Percentiles rank a stretch among this genome's conserved stretches.
phyloP scores from a whole-genome alignment of 2,329 filamentous ascomycete genomes.

The Colletotrichum musicola region DNA sequence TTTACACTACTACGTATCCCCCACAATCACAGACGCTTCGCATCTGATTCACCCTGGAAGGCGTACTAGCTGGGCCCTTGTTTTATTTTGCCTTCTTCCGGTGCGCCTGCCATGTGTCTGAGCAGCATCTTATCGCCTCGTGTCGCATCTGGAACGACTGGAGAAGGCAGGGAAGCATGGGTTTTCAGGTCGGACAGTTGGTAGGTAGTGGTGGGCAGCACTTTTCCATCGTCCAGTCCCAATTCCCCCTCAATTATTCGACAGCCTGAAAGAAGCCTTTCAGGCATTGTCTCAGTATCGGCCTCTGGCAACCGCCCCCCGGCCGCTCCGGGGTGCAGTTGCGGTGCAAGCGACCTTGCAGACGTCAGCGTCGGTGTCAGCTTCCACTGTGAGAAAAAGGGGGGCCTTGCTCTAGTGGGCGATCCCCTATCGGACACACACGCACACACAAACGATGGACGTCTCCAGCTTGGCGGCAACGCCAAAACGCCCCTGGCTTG shows the following conservation, averaged over 20 bases:
- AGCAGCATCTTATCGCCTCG: not conserved
- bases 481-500: conserved; percentile 33
- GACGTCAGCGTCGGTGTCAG: conserved; percentile 17
- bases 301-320: no score
- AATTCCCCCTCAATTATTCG: no score
- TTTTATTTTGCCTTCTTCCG: not conserved
- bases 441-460: conserved; percentile 9
- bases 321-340: not conserved
- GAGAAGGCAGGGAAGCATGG: not conserved
- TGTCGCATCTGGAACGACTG: not conserved
- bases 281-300: conserved; percentile 20
- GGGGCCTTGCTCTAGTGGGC: conserved; percentile 17
- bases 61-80: not conserved
- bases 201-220: not conserved
- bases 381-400: not conserved
- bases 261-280: conserved; percentile 20
- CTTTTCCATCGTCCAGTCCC: no score
- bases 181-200: not conserved
- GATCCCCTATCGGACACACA: conserved; percentile 2
- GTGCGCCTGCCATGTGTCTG: not conserved
- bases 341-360: not conserved
- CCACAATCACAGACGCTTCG: not conserved
- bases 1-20: no score
- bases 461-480: conserved; percentile 34
- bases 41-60: not conserved